A percentile compares a stretch with the other conserved stretches of the same genome.
phyloP scores from a whole-genome alignment of 2,329 filamentous ascomycete species.

The Aspergillus sp. region DNA sequence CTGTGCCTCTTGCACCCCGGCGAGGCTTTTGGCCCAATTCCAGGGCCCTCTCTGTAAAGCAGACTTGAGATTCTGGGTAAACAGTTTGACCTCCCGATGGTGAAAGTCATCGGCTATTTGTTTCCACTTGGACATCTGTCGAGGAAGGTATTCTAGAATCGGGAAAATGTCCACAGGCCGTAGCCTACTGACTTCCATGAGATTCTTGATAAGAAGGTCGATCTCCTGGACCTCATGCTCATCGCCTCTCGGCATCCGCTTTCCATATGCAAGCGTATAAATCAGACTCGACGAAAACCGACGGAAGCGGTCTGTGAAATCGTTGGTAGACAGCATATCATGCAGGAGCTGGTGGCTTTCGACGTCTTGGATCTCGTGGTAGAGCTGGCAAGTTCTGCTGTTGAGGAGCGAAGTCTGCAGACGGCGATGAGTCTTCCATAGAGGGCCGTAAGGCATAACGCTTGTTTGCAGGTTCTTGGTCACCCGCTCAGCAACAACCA shows the following conservation, averaged over 20 bases:
- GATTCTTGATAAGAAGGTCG: slow-evolving; percentile 41
- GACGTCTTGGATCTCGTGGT: slow-evolving; percentile 46
- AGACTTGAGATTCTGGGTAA: slow-evolving; percentile 18
- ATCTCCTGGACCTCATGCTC: slow-evolving; percentile 43
- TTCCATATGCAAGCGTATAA: slow-evolving; percentile 52
- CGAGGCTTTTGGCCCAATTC: slow-evolving; percentile 29
- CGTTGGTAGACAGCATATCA: slow-evolving; percentile 40
- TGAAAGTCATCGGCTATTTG: slow-evolving; percentile 17
- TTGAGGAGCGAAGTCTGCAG: slow-evolving; percentile 38
- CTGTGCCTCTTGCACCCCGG: slow-evolving; percentile 39
- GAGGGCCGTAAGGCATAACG: slow-evolving; percentile 43
- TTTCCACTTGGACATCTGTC: slow-evolving; percentile 39
- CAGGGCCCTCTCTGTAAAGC: slow-evolving; percentile 17
- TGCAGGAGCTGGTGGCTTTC: slow-evolving; percentile 48
- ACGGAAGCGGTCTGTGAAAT: slow-evolving; percentile 49
- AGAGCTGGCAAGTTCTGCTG: slow-evolving; percentile 31
- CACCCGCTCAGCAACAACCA: slow-evolving; percentile 18
- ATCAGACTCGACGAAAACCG: slow-evolving; percentile 51
- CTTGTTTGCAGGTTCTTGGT: slow-evolving; percentile 42
- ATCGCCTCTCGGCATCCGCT: slow-evolving; percentile 36
- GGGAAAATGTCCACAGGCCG: slow-evolving; percentile 46
- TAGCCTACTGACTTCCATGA: background rate
- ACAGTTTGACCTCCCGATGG: slow-evolving; percentile 19
- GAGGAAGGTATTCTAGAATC: slow-evolving; percentile 42
- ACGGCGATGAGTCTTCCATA: slow-evolving; percentile 41